These are phyloP conservation scores for Epichloe gansuensis DNA, from an alignment of 2,329 filamentous ascomycete species.

Conservation along the genomic window DNA sequence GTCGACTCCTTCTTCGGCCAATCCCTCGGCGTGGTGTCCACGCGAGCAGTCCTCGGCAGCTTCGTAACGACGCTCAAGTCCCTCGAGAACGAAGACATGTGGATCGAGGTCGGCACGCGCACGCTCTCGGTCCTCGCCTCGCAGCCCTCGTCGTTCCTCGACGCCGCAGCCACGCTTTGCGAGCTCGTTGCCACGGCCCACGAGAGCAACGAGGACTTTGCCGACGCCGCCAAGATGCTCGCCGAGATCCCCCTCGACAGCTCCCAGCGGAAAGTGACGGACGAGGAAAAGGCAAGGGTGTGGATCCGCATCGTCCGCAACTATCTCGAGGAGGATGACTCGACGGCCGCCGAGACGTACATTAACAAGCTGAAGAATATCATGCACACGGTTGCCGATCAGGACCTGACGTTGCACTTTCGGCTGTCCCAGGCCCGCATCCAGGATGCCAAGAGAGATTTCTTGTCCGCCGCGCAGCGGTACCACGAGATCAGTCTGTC, in stretches of 20 bases:
- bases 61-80: slow-evolving; percentile 52
- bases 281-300: slow-evolving; percentile 68
- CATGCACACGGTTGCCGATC: slow-evolving; percentile 64
- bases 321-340: slow-evolving; percentile 89
- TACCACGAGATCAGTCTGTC: slow-evolving; percentile 83
- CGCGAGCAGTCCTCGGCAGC: slow-evolving; percentile 53
- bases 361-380: slow-evolving; percentile 93
- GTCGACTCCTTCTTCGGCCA: slow-evolving; percentile 55
- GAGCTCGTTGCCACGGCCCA: slow-evolving; percentile 73
- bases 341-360: slow-evolving; percentile 69
- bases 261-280: slow-evolving; percentile 71
- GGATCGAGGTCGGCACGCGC: slow-evolving; percentile 63
- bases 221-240: slow-evolving; percentile 62
- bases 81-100: slow-evolving; percentile 49
- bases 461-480: slow-evolving; percentile 73
- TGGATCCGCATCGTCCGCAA: slow-evolving; percentile 93
- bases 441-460: slow-evolving; percentile 77
- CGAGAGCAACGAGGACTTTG: slow-evolving; percentile 70
- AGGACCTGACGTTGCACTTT: slow-evolving; percentile 69
- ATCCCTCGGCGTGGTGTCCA: slow-evolving; percentile 61
- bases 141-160: slow-evolving; percentile 59
- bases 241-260: slow-evolving; percentile 79
- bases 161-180: slow-evolving; percentile 69
- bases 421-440: slow-evolving; percentile 86
- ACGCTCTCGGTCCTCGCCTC: slow-evolving; percentile 53